phyloP scores from a whole-genome alignment of 192 early-diverging fungal genomes.

The Backusella luteola region DNA sequence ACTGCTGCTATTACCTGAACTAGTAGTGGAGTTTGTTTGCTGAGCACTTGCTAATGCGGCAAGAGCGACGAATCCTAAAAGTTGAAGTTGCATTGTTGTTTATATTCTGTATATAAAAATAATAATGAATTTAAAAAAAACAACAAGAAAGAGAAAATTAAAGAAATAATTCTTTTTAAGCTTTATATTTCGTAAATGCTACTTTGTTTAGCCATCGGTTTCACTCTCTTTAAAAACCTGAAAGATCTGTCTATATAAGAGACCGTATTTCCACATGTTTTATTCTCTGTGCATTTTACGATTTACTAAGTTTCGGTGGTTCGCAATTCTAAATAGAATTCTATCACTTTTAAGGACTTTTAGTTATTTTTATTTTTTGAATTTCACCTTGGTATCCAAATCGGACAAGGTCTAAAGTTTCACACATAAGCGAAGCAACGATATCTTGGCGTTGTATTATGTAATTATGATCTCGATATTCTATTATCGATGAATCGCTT shows the following conservation, averaged over 20 bases:
- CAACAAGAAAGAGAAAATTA: background rate
- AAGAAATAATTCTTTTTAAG: background rate
- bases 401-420: background rate
- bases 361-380: background rate
- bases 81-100: conserved; percentile 1
- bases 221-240: background rate
- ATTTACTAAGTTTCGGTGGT: background rate
- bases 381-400: background rate
- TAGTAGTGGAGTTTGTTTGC: background rate
- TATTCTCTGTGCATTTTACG: background rate
- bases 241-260: background rate
- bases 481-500: background rate
- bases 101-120: background rate
- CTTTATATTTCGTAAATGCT: background rate
- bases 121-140: background rate
- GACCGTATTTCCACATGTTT: background rate
- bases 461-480: background rate
- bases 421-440: background rate
- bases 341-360: background rate
- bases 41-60: background rate
- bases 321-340: conserved; percentile 1
- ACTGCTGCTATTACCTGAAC: background rate
- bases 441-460: background rate
- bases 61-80: conserved; percentile 2
- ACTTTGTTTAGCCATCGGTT: background rate